phyloP scores from a whole-genome alignment of 305 asterid genomes.

The Caryopteris hybrid region DNA sequence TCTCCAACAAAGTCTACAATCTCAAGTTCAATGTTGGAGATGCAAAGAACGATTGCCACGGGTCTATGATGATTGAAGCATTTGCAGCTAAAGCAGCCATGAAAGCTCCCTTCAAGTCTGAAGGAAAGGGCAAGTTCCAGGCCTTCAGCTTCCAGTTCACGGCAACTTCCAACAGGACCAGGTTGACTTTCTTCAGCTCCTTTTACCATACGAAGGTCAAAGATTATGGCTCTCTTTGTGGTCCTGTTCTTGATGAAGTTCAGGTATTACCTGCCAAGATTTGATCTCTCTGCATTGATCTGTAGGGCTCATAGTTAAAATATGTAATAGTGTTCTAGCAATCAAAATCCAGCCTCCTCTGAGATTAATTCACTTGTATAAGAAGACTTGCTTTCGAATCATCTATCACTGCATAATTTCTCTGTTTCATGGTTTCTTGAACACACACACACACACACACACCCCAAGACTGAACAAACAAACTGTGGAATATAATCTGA shows the following conservation, averaged over 20 bases:
- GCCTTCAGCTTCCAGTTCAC: constrained; percentile 33
- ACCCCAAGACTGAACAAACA: too few species aligned
- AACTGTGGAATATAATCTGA: too few species aligned
- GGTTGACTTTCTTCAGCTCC: constrained; percentile 53
- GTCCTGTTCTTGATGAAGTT: constrained; percentile 77
- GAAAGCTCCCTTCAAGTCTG: constrained; percentile 40
- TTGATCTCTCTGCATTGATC: neutral
- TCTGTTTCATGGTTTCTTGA: too few species aligned
- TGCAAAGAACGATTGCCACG: constrained; percentile 51
- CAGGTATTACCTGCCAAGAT: constrained; percentile 36
- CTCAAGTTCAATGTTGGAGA: constrained; percentile 41
- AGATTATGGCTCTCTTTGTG: constrained; percentile 65
- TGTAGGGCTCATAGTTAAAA: neutral
- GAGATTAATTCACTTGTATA: too few species aligned
- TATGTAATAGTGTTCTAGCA: constrained; percentile 4
- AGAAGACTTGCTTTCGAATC: too few species aligned
- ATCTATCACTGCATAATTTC: too few species aligned
- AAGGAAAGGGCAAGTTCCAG: constrained; percentile 37
- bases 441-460: too few species aligned
- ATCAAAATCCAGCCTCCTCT: too few species aligned
- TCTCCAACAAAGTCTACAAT: constrained; percentile 36
- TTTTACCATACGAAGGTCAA: constrained; percentile 43
- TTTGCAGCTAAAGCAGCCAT: constrained; percentile 35
- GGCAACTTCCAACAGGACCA: constrained; percentile 34
- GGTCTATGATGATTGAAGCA: constrained; percentile 52